Base-by-base conservation (phyloP, 2,329 filamentous ascomycete genomes). In the Calonectria pseudoreteaudii region DNA sequence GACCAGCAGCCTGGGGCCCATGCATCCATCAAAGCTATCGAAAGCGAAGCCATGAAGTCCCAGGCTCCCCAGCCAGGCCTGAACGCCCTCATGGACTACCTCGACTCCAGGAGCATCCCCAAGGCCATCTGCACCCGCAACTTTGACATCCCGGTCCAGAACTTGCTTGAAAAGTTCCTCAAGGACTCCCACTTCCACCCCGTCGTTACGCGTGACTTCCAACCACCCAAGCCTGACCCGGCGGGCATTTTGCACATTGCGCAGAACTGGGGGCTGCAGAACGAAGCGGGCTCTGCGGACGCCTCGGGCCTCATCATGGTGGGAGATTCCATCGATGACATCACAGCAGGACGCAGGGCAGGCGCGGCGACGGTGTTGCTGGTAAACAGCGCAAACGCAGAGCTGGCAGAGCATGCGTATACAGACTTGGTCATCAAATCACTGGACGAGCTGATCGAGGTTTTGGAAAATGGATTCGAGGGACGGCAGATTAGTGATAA, bases 51-150 rank as follows among this genome's bases (percentile, higher is more conserved):
- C 74, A 98, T 98, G 96, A 85, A 87, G 38, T 85, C 90, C 14
- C 97, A 98, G 84, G 88, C 91, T 41, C 93, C 96, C 3, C 96
- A 98, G 83, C 93, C 94, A 0, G 96, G 96, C 1, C 91, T 98
- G 4, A 85, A 89, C 1, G 84, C 89, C 34, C 89, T 99, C 66
- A 98, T 98, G 94, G 86, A 91, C 71, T 98, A 97, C 83, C 91
- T 98, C 23, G 93, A 97, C 80, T 81, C 85, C 9, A 89, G 90
- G 34, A 84, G 86, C 8, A 83, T 98, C 38, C 91, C 87, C 78
- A 97, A 97, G 84, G 96, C 91, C 20, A 95, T 98, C 76, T 98
- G 96, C 86, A 98, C 97, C 3, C 91, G 97, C 81, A 98, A 99
- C 86, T 98, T 98, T 81, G 94, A 96, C 80, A 87, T 90, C 10